phyloP scores from a whole-genome alignment of 2,329 filamentous ascomycete genomes.

The Exserohilum rostratum region DNA sequence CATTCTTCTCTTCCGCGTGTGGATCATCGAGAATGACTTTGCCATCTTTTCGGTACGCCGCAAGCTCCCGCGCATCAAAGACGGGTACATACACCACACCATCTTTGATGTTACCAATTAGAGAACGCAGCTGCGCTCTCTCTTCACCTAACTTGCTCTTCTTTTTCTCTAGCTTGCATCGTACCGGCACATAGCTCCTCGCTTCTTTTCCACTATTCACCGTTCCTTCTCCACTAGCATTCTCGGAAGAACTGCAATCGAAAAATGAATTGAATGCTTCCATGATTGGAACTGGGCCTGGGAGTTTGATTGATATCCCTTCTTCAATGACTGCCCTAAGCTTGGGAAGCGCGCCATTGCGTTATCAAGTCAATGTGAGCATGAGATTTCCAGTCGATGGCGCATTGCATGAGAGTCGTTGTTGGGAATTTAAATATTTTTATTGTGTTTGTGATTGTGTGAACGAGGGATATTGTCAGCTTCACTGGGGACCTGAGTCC shows the following conservation, averaged over 20 bases:
- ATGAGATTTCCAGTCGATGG: slow-evolving; percentile 9
- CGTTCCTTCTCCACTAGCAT: not conserved
- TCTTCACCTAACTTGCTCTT: not conserved
- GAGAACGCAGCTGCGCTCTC: not conserved
- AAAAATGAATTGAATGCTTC: slow-evolving; percentile 2
- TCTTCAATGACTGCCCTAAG: slow-evolving; percentile 6
- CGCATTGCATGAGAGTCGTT: not conserved
- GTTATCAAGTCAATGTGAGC: slow-evolving; percentile 3
- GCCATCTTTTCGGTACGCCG: slow-evolving; percentile 3
- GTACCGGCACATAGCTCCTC: not conserved
- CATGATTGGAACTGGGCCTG: not conserved
- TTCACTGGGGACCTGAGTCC: slow-evolving; percentile 1
- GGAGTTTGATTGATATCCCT: slow-evolving; percentile 5
- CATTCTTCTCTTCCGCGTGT: not conserved
- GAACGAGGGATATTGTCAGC: not conserved
- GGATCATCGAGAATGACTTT: slow-evolving; percentile 8
- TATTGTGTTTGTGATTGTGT: not conserved
- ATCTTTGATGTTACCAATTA: not conserved
- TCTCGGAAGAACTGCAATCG: not conserved
- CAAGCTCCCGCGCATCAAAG: slow-evolving; percentile 14
- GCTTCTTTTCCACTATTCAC: not conserved
- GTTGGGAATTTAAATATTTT: not conserved
- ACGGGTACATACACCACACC: slow-evolving; percentile 12
- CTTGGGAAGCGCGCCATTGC: slow-evolving; percentile 14
- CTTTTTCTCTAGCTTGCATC: not conserved